phyloP scores from a whole-genome alignment of 768 basidiomycete genomes.

The Rhodotorula paludigena region DNA sequence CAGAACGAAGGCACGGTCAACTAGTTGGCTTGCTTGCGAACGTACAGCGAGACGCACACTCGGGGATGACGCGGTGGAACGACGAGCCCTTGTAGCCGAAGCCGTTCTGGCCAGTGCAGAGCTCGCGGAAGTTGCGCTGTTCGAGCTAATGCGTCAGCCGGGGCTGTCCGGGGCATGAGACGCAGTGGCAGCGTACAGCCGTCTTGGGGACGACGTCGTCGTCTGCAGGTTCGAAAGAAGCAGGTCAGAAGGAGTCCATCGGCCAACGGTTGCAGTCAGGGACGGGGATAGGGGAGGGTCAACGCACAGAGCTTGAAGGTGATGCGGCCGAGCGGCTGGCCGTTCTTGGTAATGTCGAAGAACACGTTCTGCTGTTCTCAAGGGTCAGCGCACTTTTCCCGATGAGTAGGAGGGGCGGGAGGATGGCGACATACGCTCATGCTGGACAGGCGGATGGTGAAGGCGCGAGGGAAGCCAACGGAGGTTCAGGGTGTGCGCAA shows the following conservation, averaged over 20 bases:
- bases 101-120: constrained; percentile 69
- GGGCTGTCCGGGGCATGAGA: constrained; percentile 1
- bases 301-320: constrained; percentile 81
- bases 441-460: too few species aligned
- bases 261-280: constrained; percentile 44
- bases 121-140: constrained; percentile 74
- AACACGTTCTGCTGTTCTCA: constrained; percentile 33
- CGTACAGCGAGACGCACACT: constrained; percentile 29
- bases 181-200: constrained; percentile 55
- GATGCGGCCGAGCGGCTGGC: constrained; percentile 62
- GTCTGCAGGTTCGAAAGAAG: constrained; percentile 9
- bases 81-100: constrained; percentile 59
- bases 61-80: constrained; percentile 47
- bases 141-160: too few species aligned
- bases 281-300: constrained; percentile 62
- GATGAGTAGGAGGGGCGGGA: too few species aligned
- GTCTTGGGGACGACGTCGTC: constrained; percentile 85
- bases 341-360: constrained; percentile 56
- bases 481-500: too few species aligned
- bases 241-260: not conserved
- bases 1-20: constrained; percentile 41
- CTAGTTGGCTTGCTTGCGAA: constrained; percentile 25
- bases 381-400: not conserved
- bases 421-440: too few species aligned
- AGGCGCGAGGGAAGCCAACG: too few species aligned